These are phyloP conservation scores for Backusella macrospora DNA, from an alignment of 192 early-diverging fungal species.

Conservation along the genomic window DNA sequence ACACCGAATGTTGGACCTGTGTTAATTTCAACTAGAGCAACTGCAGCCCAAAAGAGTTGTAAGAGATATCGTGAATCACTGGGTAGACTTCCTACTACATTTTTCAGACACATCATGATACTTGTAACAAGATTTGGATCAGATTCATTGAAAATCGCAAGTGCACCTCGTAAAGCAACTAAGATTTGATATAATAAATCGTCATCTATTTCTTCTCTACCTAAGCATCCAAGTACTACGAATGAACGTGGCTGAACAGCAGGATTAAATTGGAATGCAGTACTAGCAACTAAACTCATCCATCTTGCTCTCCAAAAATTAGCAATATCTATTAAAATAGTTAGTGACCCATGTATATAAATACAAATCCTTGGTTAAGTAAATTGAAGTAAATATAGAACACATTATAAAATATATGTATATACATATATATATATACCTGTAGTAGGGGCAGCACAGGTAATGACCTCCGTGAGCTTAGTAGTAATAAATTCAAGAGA, in stretches of 20 bases:
- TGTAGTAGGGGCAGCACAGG: conserved; percentile 58
- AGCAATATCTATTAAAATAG: conserved; percentile 55
- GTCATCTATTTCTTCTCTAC: conserved; percentile 86
- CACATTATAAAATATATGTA: neutral
- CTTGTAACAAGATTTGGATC: conserved; percentile 76
- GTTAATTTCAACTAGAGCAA: conserved; percentile 84
- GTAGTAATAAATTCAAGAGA: conserved; percentile 60
- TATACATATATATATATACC: conserved; percentile 43
- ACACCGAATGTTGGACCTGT: conserved; percentile 72
- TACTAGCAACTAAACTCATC: conserved; percentile 85
- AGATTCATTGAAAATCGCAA: conserved; percentile 80
- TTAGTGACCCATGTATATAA: neutral
- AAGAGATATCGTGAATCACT: conserved; percentile 76
- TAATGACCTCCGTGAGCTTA: conserved; percentile 64
- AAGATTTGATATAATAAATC: conserved; percentile 89
- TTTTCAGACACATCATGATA: conserved; percentile 84
- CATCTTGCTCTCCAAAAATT: conserved; percentile 85
- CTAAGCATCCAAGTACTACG: conserved; percentile 84
- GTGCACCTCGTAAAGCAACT: conserved; percentile 81
- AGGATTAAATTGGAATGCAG: conserved; percentile 91
- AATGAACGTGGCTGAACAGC: conserved; percentile 92
- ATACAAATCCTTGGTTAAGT: neutral
- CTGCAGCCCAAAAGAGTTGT: conserved; percentile 86
- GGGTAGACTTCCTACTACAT: conserved; percentile 77
- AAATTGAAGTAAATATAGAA: neutral